phyloP scores from a whole-genome alignment of 805 yeast genomes.

The Sungouiozyma intestinalis region DNA sequence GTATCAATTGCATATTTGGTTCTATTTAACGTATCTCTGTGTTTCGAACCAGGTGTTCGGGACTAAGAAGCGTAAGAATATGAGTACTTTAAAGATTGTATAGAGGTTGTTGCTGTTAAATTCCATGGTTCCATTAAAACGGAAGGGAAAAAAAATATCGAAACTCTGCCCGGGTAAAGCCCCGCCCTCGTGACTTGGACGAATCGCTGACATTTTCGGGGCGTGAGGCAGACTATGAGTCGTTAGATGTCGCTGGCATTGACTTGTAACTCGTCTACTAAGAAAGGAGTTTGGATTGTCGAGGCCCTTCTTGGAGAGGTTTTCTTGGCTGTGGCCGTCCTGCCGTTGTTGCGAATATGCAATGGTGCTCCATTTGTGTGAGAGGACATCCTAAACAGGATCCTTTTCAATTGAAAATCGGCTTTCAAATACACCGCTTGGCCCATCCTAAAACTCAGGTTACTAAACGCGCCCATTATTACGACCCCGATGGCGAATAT shows the following conservation, averaged over 20 bases:
- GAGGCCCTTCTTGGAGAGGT: neutral
- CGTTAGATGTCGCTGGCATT: neutral
- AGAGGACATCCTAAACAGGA: constrained; percentile 10
- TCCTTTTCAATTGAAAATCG: constrained; percentile 10
- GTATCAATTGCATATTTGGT: neutral
- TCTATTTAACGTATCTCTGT: too few species aligned
- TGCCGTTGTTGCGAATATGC: neutral
- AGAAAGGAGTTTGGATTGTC: neutral
- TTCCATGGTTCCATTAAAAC: neutral
- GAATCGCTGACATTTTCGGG: too few species aligned
- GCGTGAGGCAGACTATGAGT: too few species aligned
- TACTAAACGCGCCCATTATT: constrained; percentile 22
- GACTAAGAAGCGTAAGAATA: too few species aligned
- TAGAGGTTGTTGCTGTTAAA: neutral
- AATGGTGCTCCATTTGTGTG: neutral
- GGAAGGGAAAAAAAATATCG: too few species aligned
- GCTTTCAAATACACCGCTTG: constrained; percentile 16
- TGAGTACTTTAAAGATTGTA: too few species aligned
- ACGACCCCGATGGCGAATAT: constrained; percentile 23
- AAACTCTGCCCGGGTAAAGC: neutral
- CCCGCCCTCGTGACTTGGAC: too few species aligned
- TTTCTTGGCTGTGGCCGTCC: too few species aligned
- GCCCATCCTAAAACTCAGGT: constrained; percentile 19
- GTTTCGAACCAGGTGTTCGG: too few species aligned
- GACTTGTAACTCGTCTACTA: neutral